Evolutionary conservation across 1,139 yeast genomes (phyloP), one percentile per base, ranked within the genome.

Genomic region (Yamadazyma dendronema): DNA sequence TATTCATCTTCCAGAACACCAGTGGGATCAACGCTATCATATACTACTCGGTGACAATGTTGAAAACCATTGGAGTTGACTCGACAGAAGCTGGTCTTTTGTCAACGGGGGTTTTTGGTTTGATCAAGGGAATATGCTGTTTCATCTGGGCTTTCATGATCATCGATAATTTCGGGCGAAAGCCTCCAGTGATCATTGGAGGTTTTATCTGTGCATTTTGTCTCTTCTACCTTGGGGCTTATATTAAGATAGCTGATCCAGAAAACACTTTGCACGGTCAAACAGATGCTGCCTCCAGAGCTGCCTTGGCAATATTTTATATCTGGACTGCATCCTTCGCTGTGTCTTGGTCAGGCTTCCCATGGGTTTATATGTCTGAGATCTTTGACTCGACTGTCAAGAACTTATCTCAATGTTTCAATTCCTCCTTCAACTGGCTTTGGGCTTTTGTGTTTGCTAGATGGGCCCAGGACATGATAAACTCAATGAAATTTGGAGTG

Each of bases 21-120:
- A 54, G 49, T 23, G 68, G 68, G 26, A 61, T 62, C 39, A 62
- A 63, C 41, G 67, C 67, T 17, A 54, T 62, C 30, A 59, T 61
- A 4, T 61, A 62, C 38, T 62, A 62, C 38, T 61, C 67, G 5
- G 64, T 64, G 2, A 52, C 63, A 0, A 57, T 63, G 30, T 58
- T 63, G 44, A 54, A 57, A 37, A 58, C 65, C 3, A 50, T 62
- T 28, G 68, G 68, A 11, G 53, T 62, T 2, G 48, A 38, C 31
- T 64, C 65, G 1, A 40, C 59, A 4, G 54, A 56, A 35, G 68
- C 81, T 2, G 68, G 79, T 1, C 61, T 79, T 32, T 61, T 75
- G 32, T 72, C 81, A 11, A 79, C 84, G 3, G 84, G 84, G 40
- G 66, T 78, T 32, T 79, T 78, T 54, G 80, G 84, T 27, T 59